Evolutionary conservation across 495 filamentous ascomycete species (phyloP), one percentile per base, ranked within the genome.

Genomic region (Friedmanniomyces simplex): DNA sequence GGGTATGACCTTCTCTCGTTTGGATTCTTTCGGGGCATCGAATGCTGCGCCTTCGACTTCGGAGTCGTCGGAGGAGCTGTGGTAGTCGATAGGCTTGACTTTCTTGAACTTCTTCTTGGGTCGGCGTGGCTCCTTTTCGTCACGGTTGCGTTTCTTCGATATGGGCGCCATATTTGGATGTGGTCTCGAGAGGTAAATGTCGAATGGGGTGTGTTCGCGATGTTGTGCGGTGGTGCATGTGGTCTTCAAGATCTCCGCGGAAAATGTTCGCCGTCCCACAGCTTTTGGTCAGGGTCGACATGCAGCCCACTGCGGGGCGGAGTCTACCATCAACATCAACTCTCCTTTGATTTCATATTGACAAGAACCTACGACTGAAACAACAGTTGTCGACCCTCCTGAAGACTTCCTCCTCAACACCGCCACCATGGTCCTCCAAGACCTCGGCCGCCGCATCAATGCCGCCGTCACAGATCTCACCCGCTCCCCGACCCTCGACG

Each of bases 391-490:
- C n/a, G n/a, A n/a, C n/a, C n/a, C n/a, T n/a, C n/a, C n/a, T n/a
- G n/a, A n/a, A n/a, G n/a, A n/a, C n/a, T n/a, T 10, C 28, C 28
- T 32, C 10, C 28, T 3, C 28, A 43, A 3, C 14, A 21, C 60
- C 49, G 41, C 50, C 71, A 76, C 52, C 66, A 98, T 99, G 93
- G 93, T 99, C 78, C 83, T 99, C 62, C 90, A 95, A 83, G 93
- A 97, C 80, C 79, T 99, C 24, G 93, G 93, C 62, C 89, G 91
- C 79, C 94, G 94, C 71, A 96, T 99, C 71, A 97, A 96, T 72
- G 82, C 88, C 75, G 93, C 93, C 63, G 86, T 99, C 69, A 88
- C 84, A 63, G 91, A 97, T 73, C 79, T 97, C 64, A 95, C 93
- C 42, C 79, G 93, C 62, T 88, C 91, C 8, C 85, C 81, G 54